phyloP scores from a whole-genome alignment of 1,284 basidiomycete species.

The Rhodotorula sp. region DNA sequence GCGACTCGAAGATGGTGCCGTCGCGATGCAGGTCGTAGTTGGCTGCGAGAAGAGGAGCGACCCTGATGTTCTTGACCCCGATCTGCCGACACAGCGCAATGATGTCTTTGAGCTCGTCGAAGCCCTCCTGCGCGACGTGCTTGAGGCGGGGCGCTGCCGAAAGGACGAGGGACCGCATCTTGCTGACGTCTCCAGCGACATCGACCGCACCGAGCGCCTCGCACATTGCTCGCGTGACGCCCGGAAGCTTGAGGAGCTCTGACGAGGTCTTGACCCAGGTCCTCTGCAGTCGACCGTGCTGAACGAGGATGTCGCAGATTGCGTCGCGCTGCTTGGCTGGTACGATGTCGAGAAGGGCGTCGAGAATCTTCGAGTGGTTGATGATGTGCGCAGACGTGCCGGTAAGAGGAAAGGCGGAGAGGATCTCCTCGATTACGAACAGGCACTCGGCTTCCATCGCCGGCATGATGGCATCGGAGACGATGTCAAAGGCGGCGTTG shows the following conservation, averaged over 20 bases:
- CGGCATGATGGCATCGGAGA: conserved; percentile 41
- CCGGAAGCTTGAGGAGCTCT: conserved; percentile 42
- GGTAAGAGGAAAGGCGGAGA: conserved; percentile 33
- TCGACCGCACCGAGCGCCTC: conserved; percentile 36
- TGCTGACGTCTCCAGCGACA: conserved; percentile 20
- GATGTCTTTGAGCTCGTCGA: conserved; percentile 46
- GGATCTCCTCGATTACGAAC: conserved; percentile 41
- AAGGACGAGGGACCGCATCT: conserved; percentile 24
- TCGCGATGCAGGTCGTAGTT: conserved; percentile 54
- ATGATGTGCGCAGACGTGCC: conserved; percentile 41
- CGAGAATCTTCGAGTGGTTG: conserved; percentile 43
- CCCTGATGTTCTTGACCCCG: conserved; percentile 54
- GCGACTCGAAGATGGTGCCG: conserved; percentile 57
- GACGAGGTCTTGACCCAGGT: conserved; percentile 42
- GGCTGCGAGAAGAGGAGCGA: conserved; percentile 53
- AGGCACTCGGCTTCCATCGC: conserved; percentile 43
- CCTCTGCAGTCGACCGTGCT: conserved; percentile 39
- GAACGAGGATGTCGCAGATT: conserved; percentile 37
- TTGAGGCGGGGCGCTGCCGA: conserved; percentile 20
- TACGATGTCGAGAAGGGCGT: conserved; percentile 32
- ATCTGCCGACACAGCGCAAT: conserved; percentile 51
- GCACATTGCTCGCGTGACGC: conserved; percentile 35
- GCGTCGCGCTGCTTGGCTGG: conserved; percentile 26
- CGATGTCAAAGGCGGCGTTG: conserved; percentile 44
- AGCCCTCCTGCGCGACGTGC: conserved; percentile 35